Conservation (phyloP, 2,329 filamentous ascomycete species). For the Penicillium sp. region DNA sequence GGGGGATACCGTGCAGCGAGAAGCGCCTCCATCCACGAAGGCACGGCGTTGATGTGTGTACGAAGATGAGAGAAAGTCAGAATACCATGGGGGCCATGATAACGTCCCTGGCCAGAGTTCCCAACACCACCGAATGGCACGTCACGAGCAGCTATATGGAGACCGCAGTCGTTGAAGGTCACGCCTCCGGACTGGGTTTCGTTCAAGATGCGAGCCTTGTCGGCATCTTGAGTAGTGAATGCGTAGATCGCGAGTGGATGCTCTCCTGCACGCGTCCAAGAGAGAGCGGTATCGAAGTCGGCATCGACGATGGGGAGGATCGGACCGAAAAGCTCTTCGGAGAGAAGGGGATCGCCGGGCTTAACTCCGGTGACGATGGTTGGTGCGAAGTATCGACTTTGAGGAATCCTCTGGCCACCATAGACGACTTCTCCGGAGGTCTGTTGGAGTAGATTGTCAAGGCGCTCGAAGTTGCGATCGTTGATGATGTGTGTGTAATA, state of each 20-base stretch:
- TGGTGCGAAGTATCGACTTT: constrained; percentile 33
- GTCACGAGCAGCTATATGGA: constrained; percentile 43
- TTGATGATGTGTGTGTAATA: constrained; percentile 42
- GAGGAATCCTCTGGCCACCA: constrained; percentile 31
- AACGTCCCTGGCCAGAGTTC: constrained; percentile 47
- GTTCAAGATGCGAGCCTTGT: constrained; percentile 32
- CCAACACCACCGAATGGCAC: constrained; percentile 53
- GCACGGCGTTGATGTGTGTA: constrained; percentile 17
- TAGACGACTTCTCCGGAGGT: constrained; percentile 39
- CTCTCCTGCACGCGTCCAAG: constrained; percentile 15
- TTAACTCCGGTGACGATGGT: constrained; percentile 40
- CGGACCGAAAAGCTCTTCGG: constrained; percentile 47
- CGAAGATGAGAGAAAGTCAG: constrained; percentile 35
- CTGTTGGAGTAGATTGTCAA: constrained; percentile 35
- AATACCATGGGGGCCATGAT: constrained; percentile 52
- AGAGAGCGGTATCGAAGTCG: constrained; percentile 26
- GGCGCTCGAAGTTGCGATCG: constrained; percentile 42
- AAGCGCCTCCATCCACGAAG: constrained; percentile 16
- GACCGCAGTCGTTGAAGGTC: constrained; percentile 49
- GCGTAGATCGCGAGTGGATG: constrained; percentile 44
- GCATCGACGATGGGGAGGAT: constrained; percentile 42
- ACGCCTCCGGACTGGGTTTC: constrained; percentile 49
- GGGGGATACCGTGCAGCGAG: constrained; percentile 17
- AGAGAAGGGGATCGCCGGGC: constrained; percentile 38
- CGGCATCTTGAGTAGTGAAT: constrained; percentile 36